Evolutionary conservation across 2,329 filamentous ascomycete species (phyloP).

Genomic region (Dactylella cylindrospora): DNA sequence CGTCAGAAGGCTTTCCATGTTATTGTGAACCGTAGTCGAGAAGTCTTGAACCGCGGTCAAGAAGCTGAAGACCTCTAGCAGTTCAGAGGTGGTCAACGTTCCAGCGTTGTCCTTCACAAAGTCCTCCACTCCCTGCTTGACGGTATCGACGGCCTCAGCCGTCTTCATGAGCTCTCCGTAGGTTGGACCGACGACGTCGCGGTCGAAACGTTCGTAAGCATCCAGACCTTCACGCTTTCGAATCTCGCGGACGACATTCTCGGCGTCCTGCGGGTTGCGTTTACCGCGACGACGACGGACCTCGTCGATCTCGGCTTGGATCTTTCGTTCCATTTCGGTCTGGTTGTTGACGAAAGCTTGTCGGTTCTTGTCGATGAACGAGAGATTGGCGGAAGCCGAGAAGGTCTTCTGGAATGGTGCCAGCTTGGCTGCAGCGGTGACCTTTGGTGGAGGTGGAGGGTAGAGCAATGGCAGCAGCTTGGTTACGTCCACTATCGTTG

Average conservation of each 20-base stretch:
- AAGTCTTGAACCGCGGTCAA: conserved; percentile 34
- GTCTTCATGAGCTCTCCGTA: conserved; percentile 41
- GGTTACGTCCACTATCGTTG: conserved; percentile 27
- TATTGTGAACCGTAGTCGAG: conserved; percentile 36
- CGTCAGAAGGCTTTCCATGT: conserved; percentile 39
- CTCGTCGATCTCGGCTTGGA: conserved; percentile 34
- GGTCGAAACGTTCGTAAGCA: conserved; percentile 40
- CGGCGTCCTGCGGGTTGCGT: conserved; percentile 33
- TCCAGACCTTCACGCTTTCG: conserved; percentile 32
- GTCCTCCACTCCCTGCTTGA: conserved; percentile 39
- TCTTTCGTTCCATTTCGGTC: conserved; percentile 19
- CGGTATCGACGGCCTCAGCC: conserved; percentile 27
- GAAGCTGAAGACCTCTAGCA: conserved; percentile 37
- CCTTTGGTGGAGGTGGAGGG: conserved; percentile 34
- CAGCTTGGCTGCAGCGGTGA: conserved; percentile 23
- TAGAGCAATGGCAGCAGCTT: conserved; percentile 33
- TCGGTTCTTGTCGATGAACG: conserved; percentile 34
- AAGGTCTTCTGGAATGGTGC: conserved; percentile 38
- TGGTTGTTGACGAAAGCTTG: conserved; percentile 26
- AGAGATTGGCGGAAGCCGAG: conserved; percentile 13
- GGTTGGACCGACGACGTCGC: conserved; percentile 29
- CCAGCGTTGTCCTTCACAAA: conserved; percentile 18
- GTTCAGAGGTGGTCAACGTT: conserved; percentile 11
- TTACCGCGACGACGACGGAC: conserved; percentile 40
- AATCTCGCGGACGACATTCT: conserved; percentile 37